Evolutionary conservation across 2,329 filamentous ascomycete genomes (phyloP).

Genomic region (Akanthomyces muscarius): DNA sequence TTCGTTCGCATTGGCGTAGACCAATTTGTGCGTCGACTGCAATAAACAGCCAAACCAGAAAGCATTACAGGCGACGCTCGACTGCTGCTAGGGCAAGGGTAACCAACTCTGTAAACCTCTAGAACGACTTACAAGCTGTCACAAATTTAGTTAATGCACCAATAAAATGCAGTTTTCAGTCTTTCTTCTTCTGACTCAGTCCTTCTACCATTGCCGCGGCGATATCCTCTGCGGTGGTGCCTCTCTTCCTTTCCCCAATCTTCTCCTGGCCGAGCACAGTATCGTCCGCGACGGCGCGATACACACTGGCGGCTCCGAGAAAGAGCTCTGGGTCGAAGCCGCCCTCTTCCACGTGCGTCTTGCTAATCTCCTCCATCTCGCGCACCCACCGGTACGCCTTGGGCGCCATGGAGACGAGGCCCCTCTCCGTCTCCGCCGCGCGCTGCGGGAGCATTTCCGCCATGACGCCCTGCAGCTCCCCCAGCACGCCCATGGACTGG

Average conservation of each 20-base stretch:
- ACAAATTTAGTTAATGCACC: too few species aligned
- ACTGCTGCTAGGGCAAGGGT: too few species aligned
- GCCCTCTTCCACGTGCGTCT: conserved; percentile 61
- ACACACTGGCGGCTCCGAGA: conserved; percentile 56
- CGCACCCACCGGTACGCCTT: conserved; percentile 76
- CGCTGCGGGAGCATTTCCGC: conserved; percentile 44
- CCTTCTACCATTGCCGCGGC: conserved; percentile 47
- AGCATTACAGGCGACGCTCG: too few species aligned
- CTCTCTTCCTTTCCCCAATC: conserved; percentile 52
- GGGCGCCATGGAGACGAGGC: conserved; percentile 58
- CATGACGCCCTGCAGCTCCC: conserved; percentile 55
- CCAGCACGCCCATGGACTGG: conserved; percentile 56
- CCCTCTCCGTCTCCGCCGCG: conserved; percentile 43
- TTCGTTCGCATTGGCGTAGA: too few species aligned
- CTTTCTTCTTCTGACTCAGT: conserved; percentile 40
- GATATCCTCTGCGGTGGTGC: conserved; percentile 55
- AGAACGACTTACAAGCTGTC: too few species aligned
- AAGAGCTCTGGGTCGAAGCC: conserved; percentile 58
- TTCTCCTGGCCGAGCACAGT: conserved; percentile 57
- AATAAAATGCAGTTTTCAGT: background rate
- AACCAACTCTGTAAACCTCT: too few species aligned
- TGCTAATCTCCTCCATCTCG: conserved; percentile 73
- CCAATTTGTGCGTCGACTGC: too few species aligned
- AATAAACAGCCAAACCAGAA: too few species aligned
- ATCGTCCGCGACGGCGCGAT: conserved; percentile 57